Evolutionary conservation across 2,329 filamentous ascomycete species (phyloP).

Genomic region (Alternaria tenuissima): DNA sequence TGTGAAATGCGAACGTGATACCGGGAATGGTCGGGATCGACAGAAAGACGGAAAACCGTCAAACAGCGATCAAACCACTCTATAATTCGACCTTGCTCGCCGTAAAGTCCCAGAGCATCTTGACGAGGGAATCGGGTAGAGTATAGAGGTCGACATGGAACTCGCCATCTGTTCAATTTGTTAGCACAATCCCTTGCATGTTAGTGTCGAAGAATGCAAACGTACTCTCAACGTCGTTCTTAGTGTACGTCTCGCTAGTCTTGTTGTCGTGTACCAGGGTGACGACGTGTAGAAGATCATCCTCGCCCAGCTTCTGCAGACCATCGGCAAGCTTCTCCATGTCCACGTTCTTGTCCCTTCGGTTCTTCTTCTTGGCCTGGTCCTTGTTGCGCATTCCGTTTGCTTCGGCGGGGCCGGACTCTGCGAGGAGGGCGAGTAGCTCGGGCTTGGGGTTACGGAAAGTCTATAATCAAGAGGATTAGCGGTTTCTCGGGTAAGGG

Average conservation of each 20-base stretch:
- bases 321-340: slow-evolving; percentile 97
- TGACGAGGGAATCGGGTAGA: slow-evolving; percentile 86
- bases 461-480: slow-evolving; percentile 53
- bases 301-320: slow-evolving; percentile 86
- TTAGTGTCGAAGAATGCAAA: slow-evolving; percentile 25
- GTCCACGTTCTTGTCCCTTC: slow-evolving; percentile 74
- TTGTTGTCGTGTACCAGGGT: slow-evolving; percentile 99
- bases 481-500: not conserved
- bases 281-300: slow-evolving; percentile 92
- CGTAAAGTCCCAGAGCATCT: slow-evolving; percentile 94
- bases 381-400: slow-evolving; percentile 73
- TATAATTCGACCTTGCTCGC: slow-evolving; percentile 46
- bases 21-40: not conserved
- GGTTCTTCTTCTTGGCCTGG: slow-evolving; percentile 77
- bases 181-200: slow-evolving; percentile 20
- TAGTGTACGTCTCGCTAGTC: slow-evolving; percentile 90
- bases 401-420: slow-evolving; percentile 78
- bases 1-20: not conserved
- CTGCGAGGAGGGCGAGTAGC: slow-evolving; percentile 79
- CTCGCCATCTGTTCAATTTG: slow-evolving; percentile 74
- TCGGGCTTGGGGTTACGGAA: slow-evolving; percentile 94
- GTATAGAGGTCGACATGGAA: slow-evolving; percentile 99
- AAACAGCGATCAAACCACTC: not conserved
- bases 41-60: not conserved
- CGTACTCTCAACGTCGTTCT: slow-evolving; percentile 95